Base-by-base conservation (phyloP, 2,329 filamentous ascomycete genomes). In the Pseudogymnoascus sp. region DNA sequence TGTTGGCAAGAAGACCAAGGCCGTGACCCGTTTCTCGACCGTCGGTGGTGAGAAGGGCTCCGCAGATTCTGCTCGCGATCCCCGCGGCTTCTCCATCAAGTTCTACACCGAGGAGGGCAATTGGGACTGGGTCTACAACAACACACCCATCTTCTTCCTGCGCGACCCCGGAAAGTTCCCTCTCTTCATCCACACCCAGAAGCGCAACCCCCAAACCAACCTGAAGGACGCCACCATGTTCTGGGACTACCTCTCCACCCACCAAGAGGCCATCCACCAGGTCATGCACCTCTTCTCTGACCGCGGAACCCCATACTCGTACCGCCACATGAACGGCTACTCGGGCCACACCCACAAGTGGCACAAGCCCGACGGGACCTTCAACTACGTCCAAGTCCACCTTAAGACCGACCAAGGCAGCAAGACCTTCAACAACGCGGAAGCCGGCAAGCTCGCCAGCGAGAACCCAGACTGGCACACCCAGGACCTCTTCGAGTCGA, bases 101-200 rank as follows among this genome's bases (percentile, higher is more conserved):
- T 88, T 90, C 76, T 83, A 88, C 64, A 90, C 88, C 0, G 82
- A 87, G 7, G 83, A 90, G 71, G 88, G 88, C 59, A 90, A 77
- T 72, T 89, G 84, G 83, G 88, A 91, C 72, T 85, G 86, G 80
- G 87, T 90, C 23, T 87, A 84, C 73, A 90, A 89, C 77, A 91
- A 91, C 76, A 91, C 87, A 0, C 88, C 88, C 1, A 80, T 91
- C 25, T 92, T 92, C 80, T 91, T 92, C 79, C 70, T 91, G 23
- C 82, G 88, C 46, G 89, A 91, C 68, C 87, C 88, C 2, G 81
- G 83, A 70, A 90, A 91, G 73, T 91, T 90, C 76, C 88, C 88
- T 37, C 77, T 87, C 71, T 88, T 91, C 75, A 90, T 90, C 66
- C 88, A 90, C 77, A 89, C 88, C 3, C 89, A 92, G 75, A 91